These are phyloP conservation scores for Chrysochromulina tobinii DNA, from an alignment of 78 protist genomes.

Conservation along the genomic window DNA sequence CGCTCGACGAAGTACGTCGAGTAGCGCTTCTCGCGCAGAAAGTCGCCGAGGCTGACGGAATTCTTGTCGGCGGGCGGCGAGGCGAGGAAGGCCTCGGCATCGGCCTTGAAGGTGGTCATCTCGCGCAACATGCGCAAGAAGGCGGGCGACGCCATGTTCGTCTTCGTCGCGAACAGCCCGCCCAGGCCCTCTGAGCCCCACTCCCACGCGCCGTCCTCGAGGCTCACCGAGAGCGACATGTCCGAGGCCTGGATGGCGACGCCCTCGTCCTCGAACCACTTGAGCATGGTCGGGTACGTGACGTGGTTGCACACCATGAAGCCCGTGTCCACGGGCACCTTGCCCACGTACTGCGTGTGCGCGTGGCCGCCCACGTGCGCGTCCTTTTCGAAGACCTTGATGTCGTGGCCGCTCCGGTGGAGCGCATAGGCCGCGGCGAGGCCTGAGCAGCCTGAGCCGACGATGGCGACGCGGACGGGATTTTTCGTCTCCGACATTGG, in stretches of 20 bases:
- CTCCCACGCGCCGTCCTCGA: background rate
- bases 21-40: background rate
- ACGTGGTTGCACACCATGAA: conserved; percentile 32
- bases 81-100: conserved; percentile 18
- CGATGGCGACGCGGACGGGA: background rate
- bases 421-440: conserved; percentile 10
- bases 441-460: conserved; percentile 28
- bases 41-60: conserved; percentile 22
- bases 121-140: conserved; percentile 10
- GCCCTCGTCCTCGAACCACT: conserved; percentile 3
- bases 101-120: background rate
- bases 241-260: conserved; percentile 14
- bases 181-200: conserved; percentile 18
- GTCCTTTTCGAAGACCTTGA: conserved; percentile 24
- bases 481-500: too few species aligned
- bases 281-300: conserved; percentile 19
- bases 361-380: conserved; percentile 29
- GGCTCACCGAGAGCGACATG: conserved; percentile 27
- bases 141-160: background rate
- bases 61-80: background rate
- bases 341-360: conserved; percentile 6
- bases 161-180: background rate
- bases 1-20: background rate
- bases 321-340: conserved; percentile 17
- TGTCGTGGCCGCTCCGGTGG: background rate